These are phyloP conservation scores for Candida hungchunana DNA, from an alignment of 805 yeast species.

Conservation along the genomic window DNA sequence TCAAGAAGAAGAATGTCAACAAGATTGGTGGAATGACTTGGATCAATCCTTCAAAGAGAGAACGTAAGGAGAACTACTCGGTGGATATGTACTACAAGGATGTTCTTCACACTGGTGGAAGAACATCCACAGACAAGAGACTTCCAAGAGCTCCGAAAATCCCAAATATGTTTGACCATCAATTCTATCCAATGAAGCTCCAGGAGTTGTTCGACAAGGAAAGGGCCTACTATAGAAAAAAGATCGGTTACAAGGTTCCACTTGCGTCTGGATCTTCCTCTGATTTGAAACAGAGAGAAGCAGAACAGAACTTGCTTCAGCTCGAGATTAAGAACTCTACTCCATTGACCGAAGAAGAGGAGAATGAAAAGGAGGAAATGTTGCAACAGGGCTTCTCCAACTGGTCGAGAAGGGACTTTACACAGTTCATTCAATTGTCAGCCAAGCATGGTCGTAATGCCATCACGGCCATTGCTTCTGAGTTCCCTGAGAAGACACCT, in stretches of 20 bases:
- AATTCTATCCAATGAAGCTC: constrained; percentile 77
- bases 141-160: constrained; percentile 86
- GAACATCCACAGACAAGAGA: constrained; percentile 40
- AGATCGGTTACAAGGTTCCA: constrained; percentile 60
- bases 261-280: constrained; percentile 49
- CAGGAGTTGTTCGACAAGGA: constrained; percentile 78
- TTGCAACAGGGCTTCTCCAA: constrained; percentile 66
- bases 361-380: constrained; percentile 52
- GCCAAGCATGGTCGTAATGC: constrained; percentile 82
- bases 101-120: constrained; percentile 69
- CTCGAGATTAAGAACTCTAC: constrained; percentile 71
- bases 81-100: constrained; percentile 85
- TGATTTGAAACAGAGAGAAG: constrained; percentile 34
- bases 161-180: constrained; percentile 81
- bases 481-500: constrained; percentile 67
- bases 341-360: constrained; percentile 82
- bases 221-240: constrained; percentile 68
- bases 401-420: constrained; percentile 88
- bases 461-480: constrained; percentile 63
- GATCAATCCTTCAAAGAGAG: constrained; percentile 85
- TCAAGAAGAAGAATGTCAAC: constrained; percentile 58
- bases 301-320: constrained; percentile 53
- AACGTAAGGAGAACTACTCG: constrained; percentile 78
- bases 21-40: constrained; percentile 51
- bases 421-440: constrained; percentile 67